Base-by-base conservation (phyloP, 148 eudicot genomes). In the Fagopyrum tataricum region DNA sequence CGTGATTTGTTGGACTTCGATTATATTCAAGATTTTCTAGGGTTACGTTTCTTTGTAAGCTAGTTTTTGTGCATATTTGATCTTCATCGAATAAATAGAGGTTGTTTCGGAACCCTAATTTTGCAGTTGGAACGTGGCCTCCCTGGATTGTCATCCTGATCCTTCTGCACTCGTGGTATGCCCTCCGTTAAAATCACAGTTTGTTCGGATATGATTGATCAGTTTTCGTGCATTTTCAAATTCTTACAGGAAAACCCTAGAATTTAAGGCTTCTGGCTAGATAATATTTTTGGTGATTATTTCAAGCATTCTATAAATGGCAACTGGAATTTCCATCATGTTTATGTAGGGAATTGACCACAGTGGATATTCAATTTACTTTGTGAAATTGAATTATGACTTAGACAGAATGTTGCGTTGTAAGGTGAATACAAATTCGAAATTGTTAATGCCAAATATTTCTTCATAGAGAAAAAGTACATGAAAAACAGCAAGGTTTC, bases 101-200 rank as follows among this genome's bases (percentile, higher is more conserved):
- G 43, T 13, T 43, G 31, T 31, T 4, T 37, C 15, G 43, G n/a
- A 37, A 10, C 20, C 20, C 43, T 64, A 23, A 4, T 62, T 64
- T 13, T 37, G 7, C 12, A 15, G 20, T 21, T 13, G 43, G 62
- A 64, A 17, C 20, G 69, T 37, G 31, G 43, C 43, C 43, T 64
- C 14, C 69, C 69, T 64, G 69, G 44, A 64, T 37, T 64, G 69
- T 10, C 69, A 64, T 31, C 69, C 18, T 14, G 41, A 43, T n/a
- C 69, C 31, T 31, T 43, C 18, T 14, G 41, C 18, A 64, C 44
- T 31, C 42, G 44, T 64, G 43, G 20, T 4, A 64, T 12, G 43
- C 31, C 42, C 39, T 26, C 13, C 13, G 9, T 4, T 59, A 26
- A 26, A 59, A 5, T 1, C 8, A 64, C 18, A 64, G 44, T 31